Base-by-base conservation (phyloP, 768 basidiomycete species). In the Coprinellus micaceus region DNA sequence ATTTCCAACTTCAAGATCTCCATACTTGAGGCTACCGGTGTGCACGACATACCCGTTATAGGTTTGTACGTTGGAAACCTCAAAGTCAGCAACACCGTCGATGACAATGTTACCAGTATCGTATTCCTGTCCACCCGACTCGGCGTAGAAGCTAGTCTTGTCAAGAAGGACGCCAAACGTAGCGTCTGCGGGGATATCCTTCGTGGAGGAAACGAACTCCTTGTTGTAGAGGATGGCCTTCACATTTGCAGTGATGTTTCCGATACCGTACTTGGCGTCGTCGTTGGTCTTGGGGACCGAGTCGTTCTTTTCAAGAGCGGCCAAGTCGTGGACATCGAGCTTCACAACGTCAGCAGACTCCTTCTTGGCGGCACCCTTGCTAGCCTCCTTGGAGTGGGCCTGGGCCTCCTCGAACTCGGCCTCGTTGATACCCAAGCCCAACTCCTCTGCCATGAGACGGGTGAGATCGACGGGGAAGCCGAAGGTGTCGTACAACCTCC, bases 391-490 rank as follows among this genome's bases (percentile, higher is more conserved):
- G 43, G 91, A 94, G 58, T 83, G 81, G 22, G 87, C 82, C 67
- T 94, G 90, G 9, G 97, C 97, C 60, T 82, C 82, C 62, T 92
- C 92, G 63, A 98, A 96, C 63, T 95, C 94, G 47, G 77, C 77
- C 61, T 95, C 86, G 66, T 98, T 94, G 64, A 98, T 82, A 6
- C 75, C 78, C 43, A 99, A 76, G 2, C 86, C 88, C 26, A 92
- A 75, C 67, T 99, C 97, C 69, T 95, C 91, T 3, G 97, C 97
- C 97, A 99, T 98, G 57, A 99, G 78, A 49, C 89, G 86, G 1
- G 97, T 99, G 49, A 99, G 75, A 67, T 99, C 97, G 40, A 92
- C 94, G 0, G 97, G 97, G 77, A 99, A 99, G 50, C 97, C 97
- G 67, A 91, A 99, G 1, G 97, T 98, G 68, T 99, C 97, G 68